Evolutionary conservation across 805 yeast genomes (phyloP), one percentile per base, ranked within the genome.

Genomic region (Starmerella asiatica): DNA sequence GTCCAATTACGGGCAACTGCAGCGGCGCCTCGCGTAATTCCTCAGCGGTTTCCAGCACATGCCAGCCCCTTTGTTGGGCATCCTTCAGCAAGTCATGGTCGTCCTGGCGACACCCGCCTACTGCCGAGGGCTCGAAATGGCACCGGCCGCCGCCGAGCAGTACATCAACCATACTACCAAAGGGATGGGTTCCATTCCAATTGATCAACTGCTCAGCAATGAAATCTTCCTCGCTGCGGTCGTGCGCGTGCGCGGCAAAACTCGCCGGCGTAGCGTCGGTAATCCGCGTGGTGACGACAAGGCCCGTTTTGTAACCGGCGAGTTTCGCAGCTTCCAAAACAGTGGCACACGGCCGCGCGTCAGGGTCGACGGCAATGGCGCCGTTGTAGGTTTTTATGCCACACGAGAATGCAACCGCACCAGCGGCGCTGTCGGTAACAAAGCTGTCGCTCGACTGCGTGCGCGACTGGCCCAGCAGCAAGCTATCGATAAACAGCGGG

Each of bases 191-290:
- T 26, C 30, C 34, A 30, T 71, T 68, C 37, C 40, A 38, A 27
- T 95, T 95, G 44, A 86, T 58, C 56, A 83, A 91, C 45, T 86
- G 95, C 53, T 73, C 73, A 3, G 95, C 95, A 56, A 86, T 84
- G 59, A 75, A 65, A 55, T 80, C 86, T 58, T 85, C 93, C 62
- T 79, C 82, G 50, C 63, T 68, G 55, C 97, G 70, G 55, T 64
- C 70, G 47, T 76, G 76, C 12, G 69, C 91, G 57, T 86, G 97
- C 2, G 93, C 52, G 30, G 83, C 74, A 57, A 84, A 86, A 0
- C 86, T 75, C 11, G 94, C 95, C 0, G 96, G 96, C 0, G 96
- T 86, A 14, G 96, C 96, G 56, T 86, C 96, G 7, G 95, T 83
- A 48, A 86, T 72, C 47, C 93, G 70, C 0, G 96, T 85, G 21